Percentiles rank a stretch among this genome's conserved stretches.
These are phyloP conservation scores for Trichophyton schoenleinii DNA, from an alignment of 2,329 filamentous ascomycete species.

Conservation along the genomic window DNA sequence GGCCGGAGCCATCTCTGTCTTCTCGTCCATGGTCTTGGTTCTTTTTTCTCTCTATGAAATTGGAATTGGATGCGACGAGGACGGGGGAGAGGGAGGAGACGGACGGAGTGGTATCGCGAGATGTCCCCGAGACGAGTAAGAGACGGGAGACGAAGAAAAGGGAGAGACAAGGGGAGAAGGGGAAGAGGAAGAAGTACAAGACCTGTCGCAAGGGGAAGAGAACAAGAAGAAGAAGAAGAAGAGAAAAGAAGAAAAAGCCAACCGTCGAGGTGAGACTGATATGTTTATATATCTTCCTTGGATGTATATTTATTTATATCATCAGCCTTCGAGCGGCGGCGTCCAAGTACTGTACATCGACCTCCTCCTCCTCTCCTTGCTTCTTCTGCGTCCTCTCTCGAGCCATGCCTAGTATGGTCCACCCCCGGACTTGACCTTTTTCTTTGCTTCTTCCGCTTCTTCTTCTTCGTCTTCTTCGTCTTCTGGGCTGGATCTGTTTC, in stretches of 20 bases:
- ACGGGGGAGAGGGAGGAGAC: neutral
- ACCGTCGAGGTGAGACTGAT: neutral
- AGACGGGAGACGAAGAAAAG: neutral
- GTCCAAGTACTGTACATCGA: too few relatives aligned
- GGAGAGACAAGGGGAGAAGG: neutral
- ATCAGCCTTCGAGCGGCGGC: too few relatives aligned
- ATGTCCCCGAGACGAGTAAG: neutral
- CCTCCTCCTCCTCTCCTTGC: neutral
- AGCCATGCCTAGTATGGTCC: neutral
- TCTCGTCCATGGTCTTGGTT: neutral
- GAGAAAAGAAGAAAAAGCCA: neutral
- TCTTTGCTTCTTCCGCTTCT: neutral
- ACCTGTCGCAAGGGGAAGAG: neutral
- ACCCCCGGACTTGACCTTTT: neutral
- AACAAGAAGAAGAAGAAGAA: neutral
- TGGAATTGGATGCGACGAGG: neutral
- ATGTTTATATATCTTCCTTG: neutral
- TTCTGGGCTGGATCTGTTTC: neutral
- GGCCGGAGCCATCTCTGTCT: neutral
- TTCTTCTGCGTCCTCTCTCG: neutral
- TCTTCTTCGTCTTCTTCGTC: too few relatives aligned
- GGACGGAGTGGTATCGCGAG: neutral
- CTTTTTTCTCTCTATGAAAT: slow-evolving; percentile 4
- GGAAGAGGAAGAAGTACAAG: neutral
- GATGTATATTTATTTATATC: too few relatives aligned